Conservation (phyloP, 441 rosid species). For the Populus hybrid region DNA sequence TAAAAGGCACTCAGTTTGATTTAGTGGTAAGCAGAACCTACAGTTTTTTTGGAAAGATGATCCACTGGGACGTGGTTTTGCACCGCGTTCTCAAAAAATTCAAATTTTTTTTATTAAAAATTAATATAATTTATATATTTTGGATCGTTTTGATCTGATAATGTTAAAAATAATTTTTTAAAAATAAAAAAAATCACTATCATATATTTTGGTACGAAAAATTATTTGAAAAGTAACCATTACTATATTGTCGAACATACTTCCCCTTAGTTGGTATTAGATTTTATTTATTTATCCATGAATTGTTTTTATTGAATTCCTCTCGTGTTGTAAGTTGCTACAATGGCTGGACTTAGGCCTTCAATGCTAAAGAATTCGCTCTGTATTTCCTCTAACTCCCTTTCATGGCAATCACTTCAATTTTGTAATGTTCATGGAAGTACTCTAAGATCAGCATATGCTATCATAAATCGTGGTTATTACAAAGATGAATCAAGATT, state of each 20-base stretch:
- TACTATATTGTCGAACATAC: no score
- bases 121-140: no score
- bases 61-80: background rate
- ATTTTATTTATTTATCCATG: no score
- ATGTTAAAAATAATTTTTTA: no score
- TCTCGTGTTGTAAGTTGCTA: conserved; percentile 3
- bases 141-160: no score
- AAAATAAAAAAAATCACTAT: no score
- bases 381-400: conserved; percentile 23
- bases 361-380: conserved; percentile 35
- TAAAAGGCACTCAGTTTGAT: conserved; percentile 98
- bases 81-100: no score
- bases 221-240: no score
- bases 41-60: background rate
- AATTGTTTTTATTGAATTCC: background rate
- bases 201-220: no score
- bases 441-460: conserved; percentile 18
- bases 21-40: conserved; percentile 69
- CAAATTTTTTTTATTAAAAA: no score
- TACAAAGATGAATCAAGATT: conserved; percentile 13
- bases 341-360: conserved; percentile 45
- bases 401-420: conserved; percentile 13
- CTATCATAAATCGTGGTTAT: conserved; percentile 14
- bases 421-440: conserved; percentile 11
- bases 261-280: no score